A percentile compares a stretch with the other conserved stretches of the same genome.
Evolutionary conservation across 257 asterid species (phyloP).

Genomic region (Ocimum tenuiflorum): DNA sequence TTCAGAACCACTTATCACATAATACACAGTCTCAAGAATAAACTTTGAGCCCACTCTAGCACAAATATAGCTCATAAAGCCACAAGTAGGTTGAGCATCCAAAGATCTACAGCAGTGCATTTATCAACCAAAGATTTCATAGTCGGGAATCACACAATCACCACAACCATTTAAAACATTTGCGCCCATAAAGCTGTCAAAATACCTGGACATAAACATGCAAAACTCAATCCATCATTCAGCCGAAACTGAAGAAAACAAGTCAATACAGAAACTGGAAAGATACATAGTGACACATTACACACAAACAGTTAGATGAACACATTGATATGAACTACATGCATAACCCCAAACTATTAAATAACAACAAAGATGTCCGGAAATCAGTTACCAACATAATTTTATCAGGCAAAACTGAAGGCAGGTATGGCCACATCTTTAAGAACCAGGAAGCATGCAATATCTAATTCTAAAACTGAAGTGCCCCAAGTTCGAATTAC

Average conservation of each 20-base stretch:
- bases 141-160: constrained; percentile 90
- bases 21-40: constrained; percentile 55
- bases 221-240: constrained; percentile 47
- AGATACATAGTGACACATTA: too few species aligned
- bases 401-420: not conserved
- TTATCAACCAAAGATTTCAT: constrained; percentile 81
- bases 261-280: constrained; percentile 6
- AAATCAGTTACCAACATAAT: too few species aligned
- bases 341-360: too few species aligned
- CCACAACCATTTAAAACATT: constrained; percentile 93
- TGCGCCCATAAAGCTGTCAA: constrained; percentile 95
- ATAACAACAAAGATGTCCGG: too few species aligned
- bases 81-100: constrained; percentile 87
- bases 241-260: constrained; percentile 28
- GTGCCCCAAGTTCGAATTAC: not conserved
- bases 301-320: too few species aligned
- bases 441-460: not conserved
- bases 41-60: constrained; percentile 47
- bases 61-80: constrained; percentile 55
- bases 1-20: constrained; percentile 40
- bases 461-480: not conserved
- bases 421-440: not conserved
- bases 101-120: constrained; percentile 91
- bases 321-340: not conserved
- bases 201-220: constrained; percentile 78